These are phyloP conservation scores for Lactarius trivialis DNA, from an alignment of 768 basidiomycete genomes.

Conservation along the genomic window DNA sequence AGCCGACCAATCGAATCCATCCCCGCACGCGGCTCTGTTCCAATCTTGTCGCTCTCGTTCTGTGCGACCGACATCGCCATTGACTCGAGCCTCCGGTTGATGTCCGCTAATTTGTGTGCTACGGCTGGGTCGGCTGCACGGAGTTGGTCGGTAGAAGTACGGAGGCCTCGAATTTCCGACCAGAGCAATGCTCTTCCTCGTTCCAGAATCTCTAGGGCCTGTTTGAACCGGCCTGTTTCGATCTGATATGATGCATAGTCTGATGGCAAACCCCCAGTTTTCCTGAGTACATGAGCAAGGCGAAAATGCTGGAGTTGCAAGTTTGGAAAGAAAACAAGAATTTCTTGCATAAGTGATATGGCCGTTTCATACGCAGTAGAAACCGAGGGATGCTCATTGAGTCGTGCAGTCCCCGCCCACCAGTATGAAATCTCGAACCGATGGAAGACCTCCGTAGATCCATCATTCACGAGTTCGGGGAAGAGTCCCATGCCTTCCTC, in stretches of 20 bases:
- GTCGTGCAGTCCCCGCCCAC: background rate
- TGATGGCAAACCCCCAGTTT: background rate
- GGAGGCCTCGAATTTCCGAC: background rate
- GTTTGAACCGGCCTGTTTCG: background rate
- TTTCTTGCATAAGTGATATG: too few species aligned
- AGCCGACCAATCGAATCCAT: slow-evolving; percentile 30
- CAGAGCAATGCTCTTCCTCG: slow-evolving; percentile 1
- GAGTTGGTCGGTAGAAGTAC: background rate
- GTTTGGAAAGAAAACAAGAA: too few species aligned
- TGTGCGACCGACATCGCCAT: background rate
- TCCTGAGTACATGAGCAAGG: background rate
- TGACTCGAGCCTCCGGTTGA: background rate
- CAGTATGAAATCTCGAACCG: background rate
- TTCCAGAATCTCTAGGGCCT: background rate
- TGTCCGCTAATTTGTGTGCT: background rate
- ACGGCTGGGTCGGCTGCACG: background rate
- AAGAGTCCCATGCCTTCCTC: background rate
- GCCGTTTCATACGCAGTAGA: background rate
- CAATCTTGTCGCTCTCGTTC: too few species aligned
- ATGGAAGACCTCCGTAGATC: background rate
- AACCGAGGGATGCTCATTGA: background rate
- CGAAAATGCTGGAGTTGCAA: background rate
- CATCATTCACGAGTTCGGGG: background rate
- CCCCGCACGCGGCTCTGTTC: background rate
- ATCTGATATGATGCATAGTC: background rate